Evolutionary conservation across 2,329 filamentous ascomycete species (phyloP), one percentile per base, ranked within the genome.

Genomic region (Stachybotrys elegans): DNA sequence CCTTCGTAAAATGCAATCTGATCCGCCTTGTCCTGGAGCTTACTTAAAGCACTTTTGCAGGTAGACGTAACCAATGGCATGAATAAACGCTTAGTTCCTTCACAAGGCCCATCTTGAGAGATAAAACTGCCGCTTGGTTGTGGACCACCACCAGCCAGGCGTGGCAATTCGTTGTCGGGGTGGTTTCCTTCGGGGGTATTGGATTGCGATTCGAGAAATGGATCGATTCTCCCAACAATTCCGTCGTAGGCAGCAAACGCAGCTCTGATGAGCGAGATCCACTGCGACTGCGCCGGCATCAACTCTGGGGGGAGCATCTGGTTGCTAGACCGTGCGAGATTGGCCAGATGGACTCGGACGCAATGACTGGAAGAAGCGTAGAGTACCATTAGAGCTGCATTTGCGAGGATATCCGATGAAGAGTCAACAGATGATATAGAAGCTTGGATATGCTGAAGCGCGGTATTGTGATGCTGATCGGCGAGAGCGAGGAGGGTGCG

Each of bases 321-420:
- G 6, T 51, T 51, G 13, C 14, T 27, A 1, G 37, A 31, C 13
- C 49, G 50, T 13, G 58, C 55, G 5, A 48, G 49, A 16, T 54
- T 51, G 1, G 58, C 51, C 4, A 70, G 48, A 17, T 56, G 56
- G 3, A 70, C 62, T 2, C 67, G 60, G 8, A 64, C 51, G 12
- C 51, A 56, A 29, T 71, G 67, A 29, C 58, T 69, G 0, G 60
- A 64, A 0, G 61, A 66, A 0, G 58, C 64, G 16, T 69, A 70
- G 20, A 71, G 55, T 4, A 66, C 65, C 68, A 71, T 71, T 9
- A 71, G 47, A 1, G 67, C 61, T 0, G 67, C 65, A 41, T 69
- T 53, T 0, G 52, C 49, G 2, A 56, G 32, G 4, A 56, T 49
- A 4, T 47, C 47, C 2, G 50, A 51, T 16, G 67, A 69, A 1